Percentiles rank a stretch among this genome's conserved stretches.
Evolutionary conservation across 345 rosid genomes (phyloP).

Genomic region (Citrus mangshanensis): DNA sequence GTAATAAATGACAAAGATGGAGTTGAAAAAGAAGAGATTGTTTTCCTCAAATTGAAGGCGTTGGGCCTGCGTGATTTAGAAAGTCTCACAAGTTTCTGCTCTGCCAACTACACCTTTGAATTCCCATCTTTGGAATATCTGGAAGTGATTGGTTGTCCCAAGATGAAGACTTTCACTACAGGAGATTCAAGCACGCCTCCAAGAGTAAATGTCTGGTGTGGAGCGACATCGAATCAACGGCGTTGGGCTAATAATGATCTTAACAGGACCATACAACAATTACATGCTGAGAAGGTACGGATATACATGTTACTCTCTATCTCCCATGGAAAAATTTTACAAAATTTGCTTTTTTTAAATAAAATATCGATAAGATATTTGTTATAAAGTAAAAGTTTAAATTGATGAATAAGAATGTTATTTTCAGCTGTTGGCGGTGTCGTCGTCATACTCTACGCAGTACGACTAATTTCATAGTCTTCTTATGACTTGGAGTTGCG

Average conservation of each 20-base stretch:
- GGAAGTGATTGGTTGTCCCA: neutral
- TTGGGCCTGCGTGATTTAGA: neutral
- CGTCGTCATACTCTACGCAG: rapidly evolving
- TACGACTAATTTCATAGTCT: too few species aligned
- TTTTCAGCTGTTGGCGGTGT: too few species aligned
- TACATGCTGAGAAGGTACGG: neutral
- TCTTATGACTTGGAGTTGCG: too few species aligned
- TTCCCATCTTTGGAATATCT: neutral
- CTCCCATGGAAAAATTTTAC: neutral
- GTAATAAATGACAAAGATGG: too few species aligned
- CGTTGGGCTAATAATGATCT: neutral
- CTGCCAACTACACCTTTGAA: neutral
- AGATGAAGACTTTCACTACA: neutral
- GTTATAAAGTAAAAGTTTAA: too few species aligned
- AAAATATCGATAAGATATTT: too few species aligned
- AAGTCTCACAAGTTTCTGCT: neutral
- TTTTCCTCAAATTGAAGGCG: neutral
- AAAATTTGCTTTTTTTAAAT: too few species aligned
- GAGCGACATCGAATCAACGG: too few species aligned
- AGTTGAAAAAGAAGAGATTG: neutral
- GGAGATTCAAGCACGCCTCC: neutral
- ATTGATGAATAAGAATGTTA: too few species aligned
- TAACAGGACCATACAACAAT: neutral
- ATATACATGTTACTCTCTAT: neutral
- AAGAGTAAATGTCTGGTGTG: neutral